phyloP scores from a whole-genome alignment of 2,329 filamentous ascomycete species.

The Aquanectria penicillioides region DNA sequence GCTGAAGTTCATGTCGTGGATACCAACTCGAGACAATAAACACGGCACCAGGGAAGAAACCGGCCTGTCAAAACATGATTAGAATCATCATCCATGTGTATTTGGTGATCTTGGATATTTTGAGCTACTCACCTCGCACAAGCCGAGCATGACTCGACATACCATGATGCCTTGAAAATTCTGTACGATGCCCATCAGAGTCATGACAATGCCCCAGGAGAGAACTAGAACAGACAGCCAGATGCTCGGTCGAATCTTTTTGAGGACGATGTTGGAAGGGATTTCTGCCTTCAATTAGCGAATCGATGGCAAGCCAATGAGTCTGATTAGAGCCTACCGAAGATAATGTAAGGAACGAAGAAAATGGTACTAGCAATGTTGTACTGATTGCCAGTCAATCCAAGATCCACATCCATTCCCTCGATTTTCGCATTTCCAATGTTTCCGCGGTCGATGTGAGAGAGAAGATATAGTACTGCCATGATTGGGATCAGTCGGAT shows the following conservation, averaged over 20 bases:
- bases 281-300: constrained; percentile 45
- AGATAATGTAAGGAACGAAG: constrained; percentile 65
- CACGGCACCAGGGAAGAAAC: constrained; percentile 48
- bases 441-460: constrained; percentile 34
- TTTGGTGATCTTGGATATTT: not conserved
- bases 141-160: constrained; percentile 53
- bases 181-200: constrained; percentile 55
- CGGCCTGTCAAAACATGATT: constrained; percentile 44
- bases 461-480: constrained; percentile 27
- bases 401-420: constrained; percentile 58
- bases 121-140: constrained; percentile 29
- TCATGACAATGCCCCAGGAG: constrained; percentile 56
- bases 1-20: constrained; percentile 41
- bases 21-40: constrained; percentile 45
- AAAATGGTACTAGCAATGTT: constrained; percentile 62
- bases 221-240: constrained; percentile 48
- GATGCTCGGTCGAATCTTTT: constrained; percentile 46
- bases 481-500: constrained; percentile 31
- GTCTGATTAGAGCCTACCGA: constrained; percentile 12
- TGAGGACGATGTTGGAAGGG: constrained; percentile 49
- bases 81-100: not conserved
- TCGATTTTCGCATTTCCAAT: constrained; percentile 41
- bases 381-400: constrained; percentile 61
- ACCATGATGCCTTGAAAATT: constrained; percentile 58
- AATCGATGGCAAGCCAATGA: not conserved